These are phyloP conservation scores for Penicillium sp. DNA, from an alignment of 2,329 filamentous ascomycete genomes.

Conservation along the genomic window DNA sequence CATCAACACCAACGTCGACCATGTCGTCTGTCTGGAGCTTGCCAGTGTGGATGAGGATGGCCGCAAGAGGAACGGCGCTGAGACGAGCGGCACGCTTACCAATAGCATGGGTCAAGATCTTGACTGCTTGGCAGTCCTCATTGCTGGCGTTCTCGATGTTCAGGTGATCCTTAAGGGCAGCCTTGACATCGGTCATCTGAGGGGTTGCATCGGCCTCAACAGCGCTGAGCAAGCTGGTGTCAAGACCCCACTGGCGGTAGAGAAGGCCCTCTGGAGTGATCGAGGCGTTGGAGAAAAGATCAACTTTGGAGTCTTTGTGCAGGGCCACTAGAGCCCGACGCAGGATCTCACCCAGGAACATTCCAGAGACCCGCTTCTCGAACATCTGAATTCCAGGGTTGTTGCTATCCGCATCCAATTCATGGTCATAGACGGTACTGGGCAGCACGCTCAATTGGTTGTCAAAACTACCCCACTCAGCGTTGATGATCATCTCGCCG, in stretches of 20 bases:
- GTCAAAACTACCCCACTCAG: constrained; percentile 98
- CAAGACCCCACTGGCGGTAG: constrained; percentile 81
- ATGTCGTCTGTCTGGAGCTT: constrained; percentile 68
- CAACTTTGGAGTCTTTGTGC: constrained; percentile 64
- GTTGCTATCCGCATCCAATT: constrained; percentile 75
- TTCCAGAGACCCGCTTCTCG: constrained; percentile 95
- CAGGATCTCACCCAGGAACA: constrained; percentile 96
- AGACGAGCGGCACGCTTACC: constrained; percentile 86
- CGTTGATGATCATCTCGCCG: constrained; percentile 96
- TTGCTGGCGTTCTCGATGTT: constrained; percentile 73
- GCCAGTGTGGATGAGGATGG: constrained; percentile 77
- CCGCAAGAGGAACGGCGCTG: constrained; percentile 83
- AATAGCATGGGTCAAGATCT: constrained; percentile 77
- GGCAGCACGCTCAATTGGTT: constrained; percentile 88
- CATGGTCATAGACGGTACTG: constrained; percentile 76
- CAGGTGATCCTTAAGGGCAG: constrained; percentile 74
- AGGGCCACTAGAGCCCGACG: constrained; percentile 74
- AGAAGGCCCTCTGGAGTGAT: constrained; percentile 67
- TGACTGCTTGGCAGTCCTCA: constrained; percentile 87
- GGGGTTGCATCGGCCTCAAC: constrained; percentile 77
- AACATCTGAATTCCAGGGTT: constrained; percentile 99
- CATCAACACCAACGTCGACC: constrained; percentile 91
- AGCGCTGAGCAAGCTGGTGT: constrained; percentile 85
- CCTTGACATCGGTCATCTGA: constrained; percentile 71
- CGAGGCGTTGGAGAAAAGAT: constrained; percentile 74